phyloP scores from a whole-genome alignment of 2,329 filamentous ascomycete genomes.

The Sclerotinia minor region DNA sequence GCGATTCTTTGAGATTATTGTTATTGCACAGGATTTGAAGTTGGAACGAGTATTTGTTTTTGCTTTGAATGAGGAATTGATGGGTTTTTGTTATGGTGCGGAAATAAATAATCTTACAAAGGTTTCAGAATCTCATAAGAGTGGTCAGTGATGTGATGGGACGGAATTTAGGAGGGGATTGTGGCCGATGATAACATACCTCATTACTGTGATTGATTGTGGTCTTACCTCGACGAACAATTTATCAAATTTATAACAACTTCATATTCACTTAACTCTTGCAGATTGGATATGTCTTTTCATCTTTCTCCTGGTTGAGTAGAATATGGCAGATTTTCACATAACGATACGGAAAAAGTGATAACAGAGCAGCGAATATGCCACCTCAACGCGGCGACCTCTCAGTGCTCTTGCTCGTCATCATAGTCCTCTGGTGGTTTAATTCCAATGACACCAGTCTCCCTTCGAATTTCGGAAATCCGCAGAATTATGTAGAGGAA shows the following conservation, averaged over 20 bases:
- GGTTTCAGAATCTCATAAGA: not conserved
- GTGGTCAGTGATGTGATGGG: slow-evolving; percentile 12
- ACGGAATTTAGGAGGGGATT: slow-evolving; percentile 5
- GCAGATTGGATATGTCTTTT: slow-evolving; percentile 9
- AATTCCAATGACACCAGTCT: slow-evolving; percentile 37
- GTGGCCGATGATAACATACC: slow-evolving; percentile 4
- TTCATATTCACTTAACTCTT: not conserved
- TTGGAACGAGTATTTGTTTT: slow-evolving; percentile 4
- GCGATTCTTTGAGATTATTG: not conserved
- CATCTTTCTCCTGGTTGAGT: slow-evolving; percentile 4
- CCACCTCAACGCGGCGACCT: slow-evolving; percentile 37
- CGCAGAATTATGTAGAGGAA: slow-evolving; percentile 47
- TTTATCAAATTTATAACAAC: not conserved
- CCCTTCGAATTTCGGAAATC: slow-evolving; percentile 46
- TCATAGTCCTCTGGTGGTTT: slow-evolving; percentile 41
- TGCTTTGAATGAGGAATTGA: not conserved
- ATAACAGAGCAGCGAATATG: slow-evolving; percentile 29
- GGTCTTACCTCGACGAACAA: not conserved
- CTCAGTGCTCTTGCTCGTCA: slow-evolving; percentile 37
- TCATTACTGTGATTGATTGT: not conserved
- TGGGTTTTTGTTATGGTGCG: not conserved
- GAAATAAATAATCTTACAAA: slow-evolving; percentile 7
- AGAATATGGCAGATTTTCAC: slow-evolving; percentile 10
- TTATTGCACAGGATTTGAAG: not conserved
- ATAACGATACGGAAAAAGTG: not conserved